phyloP scores from a whole-genome alignment of 768 basidiomycete genomes.

The Termitomyces sp. region DNA sequence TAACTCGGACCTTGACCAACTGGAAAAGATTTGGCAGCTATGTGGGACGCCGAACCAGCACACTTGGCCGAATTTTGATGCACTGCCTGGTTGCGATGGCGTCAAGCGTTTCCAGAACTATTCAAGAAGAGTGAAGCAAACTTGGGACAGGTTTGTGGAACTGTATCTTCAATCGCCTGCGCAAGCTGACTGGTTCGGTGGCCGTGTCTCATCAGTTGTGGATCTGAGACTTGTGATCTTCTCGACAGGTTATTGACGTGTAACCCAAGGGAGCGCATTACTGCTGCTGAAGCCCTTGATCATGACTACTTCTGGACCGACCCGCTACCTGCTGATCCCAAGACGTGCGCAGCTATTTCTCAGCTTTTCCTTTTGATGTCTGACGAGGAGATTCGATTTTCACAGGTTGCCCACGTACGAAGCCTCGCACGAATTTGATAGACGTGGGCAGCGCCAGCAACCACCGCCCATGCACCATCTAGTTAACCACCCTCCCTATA shows the following conservation, averaged over 20 bases:
- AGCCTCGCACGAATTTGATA: conserved; percentile 71
- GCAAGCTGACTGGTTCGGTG: conserved; percentile 7
- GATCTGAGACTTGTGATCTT: conserved; percentile 72
- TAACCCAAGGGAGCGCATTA: conserved; percentile 80
- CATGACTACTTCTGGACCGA: conserved; percentile 95
- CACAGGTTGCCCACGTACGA: conserved; percentile 71
- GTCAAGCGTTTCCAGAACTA: conserved; percentile 57
- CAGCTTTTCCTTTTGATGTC: neutral
- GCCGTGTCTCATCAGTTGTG: conserved; percentile 42
- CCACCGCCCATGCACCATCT: conserved; percentile 11
- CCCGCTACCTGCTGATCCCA: conserved; percentile 83
- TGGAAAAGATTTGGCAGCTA: conserved; percentile 85
- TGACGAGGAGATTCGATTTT: neutral
- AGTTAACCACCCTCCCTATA: neutral
- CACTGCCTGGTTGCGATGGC: conserved; percentile 76
- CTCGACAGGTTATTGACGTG: conserved; percentile 79
- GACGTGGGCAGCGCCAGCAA: conserved; percentile 19
- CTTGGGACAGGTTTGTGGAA: conserved; percentile 57
- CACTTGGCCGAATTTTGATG: conserved; percentile 75
- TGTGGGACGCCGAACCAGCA: conserved; percentile 87
- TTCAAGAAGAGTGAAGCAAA: conserved; percentile 50
- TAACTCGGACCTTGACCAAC: conserved; percentile 85
- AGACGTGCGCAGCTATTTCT: conserved; percentile 46
- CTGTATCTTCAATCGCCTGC: neutral
- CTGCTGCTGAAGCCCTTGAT: conserved; percentile 82